Evolutionary conservation across 441 rosid genomes (phyloP), one percentile per base, ranked within the genome.

Genomic region (Capsella rubella): DNA sequence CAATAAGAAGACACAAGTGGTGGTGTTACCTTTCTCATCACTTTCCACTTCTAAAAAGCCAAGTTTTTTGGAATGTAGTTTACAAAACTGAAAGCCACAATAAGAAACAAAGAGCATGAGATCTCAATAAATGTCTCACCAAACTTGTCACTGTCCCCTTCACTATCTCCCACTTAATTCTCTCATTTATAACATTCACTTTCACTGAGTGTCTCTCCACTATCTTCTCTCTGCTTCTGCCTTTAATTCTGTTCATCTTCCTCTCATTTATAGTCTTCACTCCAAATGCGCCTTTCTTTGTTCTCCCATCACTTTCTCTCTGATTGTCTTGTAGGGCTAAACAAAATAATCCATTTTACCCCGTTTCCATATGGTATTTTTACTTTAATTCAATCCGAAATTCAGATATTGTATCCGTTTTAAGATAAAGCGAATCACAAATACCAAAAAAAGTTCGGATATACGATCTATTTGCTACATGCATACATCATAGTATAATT

Each of bases 221-320:
- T 66, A 60, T 72, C 80, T 71, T 65, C 65, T 65, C 65, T 59
- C 52, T 43, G 52, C 40, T 53, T 63, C 14, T 32, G 72, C 35
- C 67, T 78, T 76, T 6, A 72, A 34, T 78, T 60, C 65, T 35
- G 29, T 67, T 72, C 74, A 16, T 15, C 66, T 72, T 21, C 77
- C 52, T 60, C 77, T 72, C 81, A 77, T 71, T 78, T 72, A 78
- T 61, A 10, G 61, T 39, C 50, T 29, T 78, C 81, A 78, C 81
- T 61, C 81, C 35, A 46, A 50, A 58, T 70, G 64, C 49, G n/a
- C 55, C 43, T 67, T 42, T 55, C 74, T 67, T 67, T 65, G 15
- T 29, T 6, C 27, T 43, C 51, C 66, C 67, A 40, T 46, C 66
- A 45, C 72, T 63, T 21, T 63, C 67, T 64, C 75, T 55, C 11